phyloP scores from a whole-genome alignment of 2,329 filamentous ascomycete species.

The Tolypocladium guangdongense region DNA sequence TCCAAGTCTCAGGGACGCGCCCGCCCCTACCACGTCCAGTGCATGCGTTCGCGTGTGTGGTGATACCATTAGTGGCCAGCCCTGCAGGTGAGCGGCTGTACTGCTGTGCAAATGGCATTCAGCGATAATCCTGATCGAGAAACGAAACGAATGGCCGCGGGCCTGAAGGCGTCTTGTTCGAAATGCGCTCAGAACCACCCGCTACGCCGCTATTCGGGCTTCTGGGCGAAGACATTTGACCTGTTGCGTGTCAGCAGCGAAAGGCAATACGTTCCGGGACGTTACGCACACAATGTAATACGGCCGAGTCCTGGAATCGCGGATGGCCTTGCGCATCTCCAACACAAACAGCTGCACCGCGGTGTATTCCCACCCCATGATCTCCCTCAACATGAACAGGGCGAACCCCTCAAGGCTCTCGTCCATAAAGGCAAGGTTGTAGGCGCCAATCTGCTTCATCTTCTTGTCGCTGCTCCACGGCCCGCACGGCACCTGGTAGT shows the following conservation, averaged over 20 bases:
- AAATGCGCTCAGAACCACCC: no score
- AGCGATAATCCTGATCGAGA: no score
- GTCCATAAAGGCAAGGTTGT: conserved; percentile 13
- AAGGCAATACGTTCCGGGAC: not conserved
- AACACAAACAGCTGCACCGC: conserved; percentile 12
- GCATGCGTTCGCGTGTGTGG: no score
- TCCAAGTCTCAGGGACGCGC: no score
- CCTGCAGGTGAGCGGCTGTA: no score
- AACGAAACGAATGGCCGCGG: not conserved
- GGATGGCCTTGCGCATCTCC: conserved; percentile 13
- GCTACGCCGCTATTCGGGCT: not conserved
- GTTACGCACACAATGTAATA: conserved; percentile 13
- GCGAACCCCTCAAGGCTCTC: conserved; percentile 17
- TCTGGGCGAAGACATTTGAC: conserved; percentile 1
- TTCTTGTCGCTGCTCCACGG: conserved; percentile 7
- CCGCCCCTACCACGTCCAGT: no score
- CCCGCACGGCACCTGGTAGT: conserved; percentile 6
- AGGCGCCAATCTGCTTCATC: conserved; percentile 8
- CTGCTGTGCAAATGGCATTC: no score
- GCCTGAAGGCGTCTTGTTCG: no score
- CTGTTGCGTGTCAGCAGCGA: not conserved
- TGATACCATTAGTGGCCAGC: no score
- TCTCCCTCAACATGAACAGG: conserved; percentile 14
- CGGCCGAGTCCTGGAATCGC: conserved; percentile 9
- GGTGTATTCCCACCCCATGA: conserved; percentile 15